A percentile compares a stretch with the other conserved stretches of the same genome.
Evolutionary conservation across 495 filamentous ascomycete species (phyloP).

Genomic region (Neurospora sp.): DNA sequence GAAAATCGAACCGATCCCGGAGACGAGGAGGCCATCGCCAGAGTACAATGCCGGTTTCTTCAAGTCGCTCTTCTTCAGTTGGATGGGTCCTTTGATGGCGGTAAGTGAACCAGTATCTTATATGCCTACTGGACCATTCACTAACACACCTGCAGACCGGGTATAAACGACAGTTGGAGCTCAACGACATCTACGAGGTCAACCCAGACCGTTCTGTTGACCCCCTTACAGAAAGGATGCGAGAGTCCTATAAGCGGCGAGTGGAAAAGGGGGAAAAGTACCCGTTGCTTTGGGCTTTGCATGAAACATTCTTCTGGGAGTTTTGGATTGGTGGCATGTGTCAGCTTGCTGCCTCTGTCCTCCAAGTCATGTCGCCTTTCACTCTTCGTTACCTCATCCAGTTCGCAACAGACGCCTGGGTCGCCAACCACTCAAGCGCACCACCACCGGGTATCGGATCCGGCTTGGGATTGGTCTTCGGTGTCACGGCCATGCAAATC

Average conservation of each 20-base stretch:
- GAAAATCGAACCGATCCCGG: conserved; percentile 47
- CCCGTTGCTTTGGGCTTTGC: conserved; percentile 68
- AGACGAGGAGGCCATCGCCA: conserved; percentile 39
- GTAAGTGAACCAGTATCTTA: conserved; percentile 28
- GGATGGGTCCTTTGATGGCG: conserved; percentile 60
- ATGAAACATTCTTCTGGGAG: conserved; percentile 78
- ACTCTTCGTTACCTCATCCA: conserved; percentile 64
- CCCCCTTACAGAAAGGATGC: conserved; percentile 51
- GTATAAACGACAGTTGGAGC: conserved; percentile 74
- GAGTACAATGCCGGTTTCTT: conserved; percentile 53
- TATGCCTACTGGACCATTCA: neutral
- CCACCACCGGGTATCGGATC: conserved; percentile 50
- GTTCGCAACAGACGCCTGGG: conserved; percentile 71
- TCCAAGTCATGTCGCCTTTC: conserved; percentile 68
- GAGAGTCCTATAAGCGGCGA: conserved; percentile 56
- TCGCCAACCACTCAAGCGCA: conserved; percentile 36
- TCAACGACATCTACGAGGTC: conserved; percentile 77
- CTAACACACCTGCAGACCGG: conserved; percentile 41
- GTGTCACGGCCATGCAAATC: conserved; percentile 66
- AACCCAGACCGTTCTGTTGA: conserved; percentile 71
- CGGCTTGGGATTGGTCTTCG: conserved; percentile 66
- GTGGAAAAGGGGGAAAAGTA: conserved; percentile 56
- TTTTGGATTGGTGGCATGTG: conserved; percentile 76
- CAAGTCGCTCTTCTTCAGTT: conserved; percentile 52
- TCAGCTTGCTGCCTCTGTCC: conserved; percentile 56